Base-by-base conservation (phyloP, 306 rosid genomes). In the Astragalus glycyphyllos region DNA sequence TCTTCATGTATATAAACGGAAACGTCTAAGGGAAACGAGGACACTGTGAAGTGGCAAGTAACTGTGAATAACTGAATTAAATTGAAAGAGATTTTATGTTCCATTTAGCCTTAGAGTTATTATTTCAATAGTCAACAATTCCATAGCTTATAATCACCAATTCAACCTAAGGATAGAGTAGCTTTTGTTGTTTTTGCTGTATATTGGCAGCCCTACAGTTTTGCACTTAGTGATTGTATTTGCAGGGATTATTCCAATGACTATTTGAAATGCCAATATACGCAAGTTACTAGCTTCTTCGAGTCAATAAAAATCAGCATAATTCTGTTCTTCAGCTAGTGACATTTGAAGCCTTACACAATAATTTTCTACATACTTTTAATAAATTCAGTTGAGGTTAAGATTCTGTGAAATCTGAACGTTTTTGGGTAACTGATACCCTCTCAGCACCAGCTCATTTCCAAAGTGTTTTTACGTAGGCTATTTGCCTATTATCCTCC, bases 1-100 rank as follows among this genome's bases (percentile, higher is more conserved):
- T 67, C 45, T 81, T 73, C 55, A 47, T 14, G 98, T 90, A 23
- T 94, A 94, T 76, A 69, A 58, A 54, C 79, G 96, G 70, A 84
- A 46, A 56, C 82, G 86, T 31, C 44, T n/a, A 1, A 74, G 76
- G 80, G 70, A 75, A 58, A 75, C 17, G 65, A 85, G 59, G 65
- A 73, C 11, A 54, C 35, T 14, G 29, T 59, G 66, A 71, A 68
- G 62, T 81, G 71, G 70, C n/a, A 13, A 80, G 78, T 59, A 61
- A 42, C 73, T 77, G 71, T 59, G 65, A 65, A 46, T 51, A 49
- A 46, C 53, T 11, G 26, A 70, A 34, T 26, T 60, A 46, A 16
- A 34, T 49, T 68, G 68, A 65, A 65, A 61, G 65, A 54, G 64
- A 45, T 73, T 50, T 8, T 55, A 50, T 66, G 44, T 73, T 72